Conservation (phyloP, 192 early-diverging fungal genomes). For the Backusella mclennaniae region DNA sequence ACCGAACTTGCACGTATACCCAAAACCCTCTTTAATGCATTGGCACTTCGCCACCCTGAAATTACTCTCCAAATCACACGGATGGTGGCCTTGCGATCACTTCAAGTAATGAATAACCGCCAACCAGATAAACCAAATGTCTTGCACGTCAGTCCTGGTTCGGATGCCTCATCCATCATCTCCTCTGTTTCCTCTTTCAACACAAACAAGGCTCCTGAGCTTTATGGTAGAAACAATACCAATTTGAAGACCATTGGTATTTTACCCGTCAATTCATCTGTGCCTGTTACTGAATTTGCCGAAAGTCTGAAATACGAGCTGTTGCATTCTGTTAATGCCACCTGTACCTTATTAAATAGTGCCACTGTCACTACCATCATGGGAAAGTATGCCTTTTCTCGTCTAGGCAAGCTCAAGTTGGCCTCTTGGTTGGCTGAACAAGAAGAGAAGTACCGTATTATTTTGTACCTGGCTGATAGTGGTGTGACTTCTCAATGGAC, state of each 20-base stretch:
- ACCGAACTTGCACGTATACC: conserved; percentile 95
- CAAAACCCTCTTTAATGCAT: conserved; percentile 89
- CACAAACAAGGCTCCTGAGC: conserved; percentile 21
- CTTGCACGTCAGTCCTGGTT: not conserved
- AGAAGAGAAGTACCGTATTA: conserved; percentile 84
- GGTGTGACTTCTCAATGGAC: conserved; percentile 91
- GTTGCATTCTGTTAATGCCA: conserved; percentile 59
- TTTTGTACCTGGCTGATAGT: conserved; percentile 96
- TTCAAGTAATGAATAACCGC: conserved; percentile 41
- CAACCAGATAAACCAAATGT: not conserved
- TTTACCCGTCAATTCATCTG: conserved; percentile 77
- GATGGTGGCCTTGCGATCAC: conserved; percentile 76
- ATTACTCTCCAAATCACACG: conserved; percentile 91
- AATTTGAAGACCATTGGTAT: conserved; percentile 96
- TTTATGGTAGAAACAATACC: conserved; percentile 74
- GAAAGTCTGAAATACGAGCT: conserved; percentile 75
- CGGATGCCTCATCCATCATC: conserved; percentile 7
- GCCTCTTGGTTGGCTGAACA: conserved; percentile 92
- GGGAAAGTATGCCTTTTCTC: conserved; percentile 89
- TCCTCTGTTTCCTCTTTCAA: conserved; percentile 5
- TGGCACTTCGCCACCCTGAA: conserved; percentile 85
- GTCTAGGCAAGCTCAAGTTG: conserved; percentile 91
- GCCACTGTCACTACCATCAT: conserved; percentile 75
- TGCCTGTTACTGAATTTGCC: conserved; percentile 90
- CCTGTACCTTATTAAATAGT: conserved; percentile 77